A percentile compares a stretch with the other conserved stretches of the same genome.
Conservation (phyloP, 2,329 filamentous ascomycete genomes). For the Zymoseptoria ardabiliae region DNA sequence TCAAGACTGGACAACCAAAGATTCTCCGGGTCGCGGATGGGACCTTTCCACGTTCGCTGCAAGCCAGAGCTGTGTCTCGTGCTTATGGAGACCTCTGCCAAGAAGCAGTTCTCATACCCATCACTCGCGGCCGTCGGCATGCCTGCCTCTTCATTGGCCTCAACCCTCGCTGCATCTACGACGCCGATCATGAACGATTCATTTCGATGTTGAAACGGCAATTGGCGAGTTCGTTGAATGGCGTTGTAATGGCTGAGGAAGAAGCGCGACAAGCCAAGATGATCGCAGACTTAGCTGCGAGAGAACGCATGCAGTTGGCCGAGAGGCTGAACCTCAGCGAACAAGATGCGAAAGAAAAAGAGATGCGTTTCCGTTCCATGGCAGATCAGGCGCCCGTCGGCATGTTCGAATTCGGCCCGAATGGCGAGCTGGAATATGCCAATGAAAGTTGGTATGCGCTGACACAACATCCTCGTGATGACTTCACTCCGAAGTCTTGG, state of each 20-base stretch:
- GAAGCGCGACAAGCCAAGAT: slow-evolving; percentile 5
- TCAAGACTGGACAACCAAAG: slow-evolving; percentile 25
- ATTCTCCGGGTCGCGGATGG: background rate
- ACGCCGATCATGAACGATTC: slow-evolving; percentile 27
- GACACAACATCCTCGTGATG: slow-evolving; percentile 11
- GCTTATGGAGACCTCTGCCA: slow-evolving; percentile 26
- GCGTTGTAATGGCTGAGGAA: slow-evolving; percentile 22
- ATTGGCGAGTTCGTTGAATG: slow-evolving; percentile 17
- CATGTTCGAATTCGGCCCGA: slow-evolving; percentile 31
- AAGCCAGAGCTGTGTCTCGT: slow-evolving; percentile 3
- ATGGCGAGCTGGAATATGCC: slow-evolving; percentile 30
- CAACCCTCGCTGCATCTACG: slow-evolving; percentile 30
- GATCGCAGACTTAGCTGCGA: no score
- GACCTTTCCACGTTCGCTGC: background rate
- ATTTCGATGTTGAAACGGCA: slow-evolving; percentile 26
- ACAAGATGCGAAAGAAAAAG: slow-evolving; percentile 20
- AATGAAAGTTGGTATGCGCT: slow-evolving; percentile 32
- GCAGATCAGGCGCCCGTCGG: slow-evolving; percentile 32
- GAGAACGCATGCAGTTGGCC: slow-evolving; percentile 5
- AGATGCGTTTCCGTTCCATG: slow-evolving; percentile 31
- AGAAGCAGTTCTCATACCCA: slow-evolving; percentile 27
- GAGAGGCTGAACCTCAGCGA: slow-evolving; percentile 15
- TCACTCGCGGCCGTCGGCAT: slow-evolving; percentile 15
- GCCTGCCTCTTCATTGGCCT: slow-evolving; percentile 25
- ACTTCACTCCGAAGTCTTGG: slow-evolving; percentile 9